phyloP scores from a whole-genome alignment of 768 basidiomycete species.

The Peribolospora baueri region DNA sequence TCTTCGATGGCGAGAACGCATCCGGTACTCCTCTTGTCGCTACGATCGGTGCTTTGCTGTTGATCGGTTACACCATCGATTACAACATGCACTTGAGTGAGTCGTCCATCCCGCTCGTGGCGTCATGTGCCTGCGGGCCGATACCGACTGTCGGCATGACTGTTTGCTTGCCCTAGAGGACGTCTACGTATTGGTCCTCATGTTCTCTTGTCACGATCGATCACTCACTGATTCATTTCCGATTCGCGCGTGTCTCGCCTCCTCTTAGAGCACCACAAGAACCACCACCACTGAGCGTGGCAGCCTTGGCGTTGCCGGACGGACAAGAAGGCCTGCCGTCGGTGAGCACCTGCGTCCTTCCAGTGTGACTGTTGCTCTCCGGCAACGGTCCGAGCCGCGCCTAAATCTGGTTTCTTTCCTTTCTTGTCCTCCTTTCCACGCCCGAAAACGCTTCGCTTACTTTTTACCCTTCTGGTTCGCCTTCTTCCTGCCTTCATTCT shows the following conservation, averaged over 20 bases:
- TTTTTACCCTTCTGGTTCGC: too few species aligned
- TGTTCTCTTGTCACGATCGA: not conserved
- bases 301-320: too few species aligned
- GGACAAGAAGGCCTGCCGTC: too few species aligned
- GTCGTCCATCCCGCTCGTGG: not conserved
- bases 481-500: too few species aligned
- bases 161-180: not conserved
- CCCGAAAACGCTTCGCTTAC: too few species aligned
- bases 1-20: conserved; percentile 63
- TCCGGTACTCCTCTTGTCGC: conserved; percentile 35
- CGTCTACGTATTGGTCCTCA: not conserved
- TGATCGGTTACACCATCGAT: conserved; percentile 58
- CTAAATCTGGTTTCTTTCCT: too few species aligned
- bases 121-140: not conserved
- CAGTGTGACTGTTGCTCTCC: too few species aligned
- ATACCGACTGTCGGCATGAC: not conserved
- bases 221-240: not conserved
- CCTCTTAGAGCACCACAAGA: not conserved
- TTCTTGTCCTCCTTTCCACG: too few species aligned
- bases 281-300: not conserved
- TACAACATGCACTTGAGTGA: conserved; percentile 13
- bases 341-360: too few species aligned
- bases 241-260: not conserved
- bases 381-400: too few species aligned
- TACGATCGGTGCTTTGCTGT: conserved; percentile 39